Evolutionary conservation across 495 filamentous ascomycete genomes (phyloP).

Genomic region (Copromyces sp.): DNA sequence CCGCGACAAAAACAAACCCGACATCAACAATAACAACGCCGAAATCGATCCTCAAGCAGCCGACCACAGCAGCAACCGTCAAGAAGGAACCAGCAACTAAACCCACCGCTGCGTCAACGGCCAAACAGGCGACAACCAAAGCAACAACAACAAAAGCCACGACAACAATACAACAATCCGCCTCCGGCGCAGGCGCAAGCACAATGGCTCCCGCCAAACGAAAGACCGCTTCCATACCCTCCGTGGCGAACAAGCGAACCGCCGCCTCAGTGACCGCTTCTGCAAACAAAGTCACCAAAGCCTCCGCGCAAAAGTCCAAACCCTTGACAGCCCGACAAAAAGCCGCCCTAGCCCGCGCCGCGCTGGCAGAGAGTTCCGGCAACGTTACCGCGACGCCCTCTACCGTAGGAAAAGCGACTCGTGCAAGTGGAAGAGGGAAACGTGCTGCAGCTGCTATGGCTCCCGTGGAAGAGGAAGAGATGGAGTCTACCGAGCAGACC

Average conservation of each 20-base stretch:
- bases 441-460: slow-evolving; percentile 18
- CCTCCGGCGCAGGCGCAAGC: slow-evolving; percentile 6
- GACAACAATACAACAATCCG: background rate
- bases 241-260: slow-evolving; percentile 4
- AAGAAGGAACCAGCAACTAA: background rate
- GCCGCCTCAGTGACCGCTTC: slow-evolving; percentile 6
- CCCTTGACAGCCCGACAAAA: background rate
- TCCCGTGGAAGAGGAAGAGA: slow-evolving; percentile 26
- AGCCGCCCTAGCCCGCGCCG: slow-evolving; percentile 6
- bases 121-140: background rate
- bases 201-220: slow-evolving; percentile 33
- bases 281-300: slow-evolving; percentile 31
- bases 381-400: slow-evolving; percentile 9
- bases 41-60: background rate
- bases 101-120: background rate
- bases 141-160: background rate
- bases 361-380: slow-evolving; percentile 41
- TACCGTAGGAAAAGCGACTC: slow-evolving; percentile 25
- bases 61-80: background rate
- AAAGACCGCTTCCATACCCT: slow-evolving; percentile 18
- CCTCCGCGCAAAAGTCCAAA: slow-evolving; percentile 16
- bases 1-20: slow-evolving; percentile 18
- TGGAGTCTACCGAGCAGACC: background rate
- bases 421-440: slow-evolving; percentile 22
- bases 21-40: background rate